Evolutionary conservation across 225 moss, liverwort and hornwort species (phyloP).

Genomic region (Anthoceros angustus): DNA sequence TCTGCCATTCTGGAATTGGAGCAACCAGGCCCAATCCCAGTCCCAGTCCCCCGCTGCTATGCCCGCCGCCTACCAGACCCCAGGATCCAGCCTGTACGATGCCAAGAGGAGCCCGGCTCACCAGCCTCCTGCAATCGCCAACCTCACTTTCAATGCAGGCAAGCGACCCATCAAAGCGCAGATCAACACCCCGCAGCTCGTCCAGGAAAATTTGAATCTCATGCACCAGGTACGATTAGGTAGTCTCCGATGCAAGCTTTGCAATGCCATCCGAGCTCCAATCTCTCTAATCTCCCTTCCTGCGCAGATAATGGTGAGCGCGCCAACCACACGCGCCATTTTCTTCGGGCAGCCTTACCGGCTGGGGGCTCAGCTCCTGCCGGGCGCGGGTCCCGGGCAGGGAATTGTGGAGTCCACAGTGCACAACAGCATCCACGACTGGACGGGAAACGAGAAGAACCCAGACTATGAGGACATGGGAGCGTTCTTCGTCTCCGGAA

Average conservation of each 20-base stretch:
- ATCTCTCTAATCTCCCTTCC: neutral
- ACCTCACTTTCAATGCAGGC: neutral
- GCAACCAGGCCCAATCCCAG: neutral
- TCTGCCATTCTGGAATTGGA: constrained; percentile 1
- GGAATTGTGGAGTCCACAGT: neutral
- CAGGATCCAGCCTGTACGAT: neutral
- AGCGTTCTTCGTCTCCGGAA: neutral
- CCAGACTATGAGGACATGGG: neutral
- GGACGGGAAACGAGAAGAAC: neutral
- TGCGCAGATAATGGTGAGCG: neutral
- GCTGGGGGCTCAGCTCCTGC: neutral
- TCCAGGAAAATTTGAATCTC: neutral
- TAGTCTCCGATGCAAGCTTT: neutral
- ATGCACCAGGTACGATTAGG: neutral
- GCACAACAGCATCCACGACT: neutral
- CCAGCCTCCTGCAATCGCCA: neutral
- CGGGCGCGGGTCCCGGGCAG: neutral
- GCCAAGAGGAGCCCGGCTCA: neutral
- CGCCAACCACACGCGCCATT: neutral
- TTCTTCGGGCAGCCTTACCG: neutral
- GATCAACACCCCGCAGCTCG: neutral
- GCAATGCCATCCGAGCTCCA: neutral
- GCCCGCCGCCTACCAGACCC: neutral
- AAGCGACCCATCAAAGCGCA: neutral
- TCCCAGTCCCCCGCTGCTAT: neutral